Base-by-base conservation (phyloP, 169 alveolate species). In the Gregarina niphandrodes region DNA sequence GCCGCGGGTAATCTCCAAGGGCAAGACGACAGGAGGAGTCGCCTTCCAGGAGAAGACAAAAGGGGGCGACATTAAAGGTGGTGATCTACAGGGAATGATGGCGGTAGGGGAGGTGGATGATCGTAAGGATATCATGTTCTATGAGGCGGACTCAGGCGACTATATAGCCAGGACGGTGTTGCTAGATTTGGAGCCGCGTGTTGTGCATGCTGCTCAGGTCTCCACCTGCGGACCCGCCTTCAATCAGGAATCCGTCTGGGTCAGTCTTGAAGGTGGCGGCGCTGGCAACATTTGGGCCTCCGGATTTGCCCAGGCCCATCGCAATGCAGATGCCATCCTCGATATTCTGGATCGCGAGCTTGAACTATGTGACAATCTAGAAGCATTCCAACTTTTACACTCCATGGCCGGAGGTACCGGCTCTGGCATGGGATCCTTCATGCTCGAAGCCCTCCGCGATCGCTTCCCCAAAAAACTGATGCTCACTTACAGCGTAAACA, bases 371-470 rank as follows among this genome's bases (percentile, higher is more conserved):
- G 98, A 93, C 50, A 73, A 84, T 28, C 64, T 90, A 49, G 97
- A 93, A 58, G 98, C 97, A 1, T 93, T 93, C 58, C 73, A 86
- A 34, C 67, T 93, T 49, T 73, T 86, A 47, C 99, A 93, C 57
- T 84, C 97, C 28, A 88, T 91, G 58, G 87, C 90, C 4, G 98
- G 96, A 28, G 97, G 97, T 28, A 89, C 99, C n/a, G 99, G 98
- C 3, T 77, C 94, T 31, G 99, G 99, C 1, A 73, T 90, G 80
- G 99, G 99, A 1, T 79, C 96, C 43, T 90, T 82, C 57, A 49
- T 93, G 29, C 56, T 93, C 36, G 98, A 90, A 49, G 67, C 69
- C 52, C 67, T 93, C 22, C 82, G 82, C 58, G 99, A 93, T 49
- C 70, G 77, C 45, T 84, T 70, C 54, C 92, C 95, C 11, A 82